Evolutionary conservation across 148 eudicot species (phyloP).

Genomic region (Spergularia bocconei): DNA sequence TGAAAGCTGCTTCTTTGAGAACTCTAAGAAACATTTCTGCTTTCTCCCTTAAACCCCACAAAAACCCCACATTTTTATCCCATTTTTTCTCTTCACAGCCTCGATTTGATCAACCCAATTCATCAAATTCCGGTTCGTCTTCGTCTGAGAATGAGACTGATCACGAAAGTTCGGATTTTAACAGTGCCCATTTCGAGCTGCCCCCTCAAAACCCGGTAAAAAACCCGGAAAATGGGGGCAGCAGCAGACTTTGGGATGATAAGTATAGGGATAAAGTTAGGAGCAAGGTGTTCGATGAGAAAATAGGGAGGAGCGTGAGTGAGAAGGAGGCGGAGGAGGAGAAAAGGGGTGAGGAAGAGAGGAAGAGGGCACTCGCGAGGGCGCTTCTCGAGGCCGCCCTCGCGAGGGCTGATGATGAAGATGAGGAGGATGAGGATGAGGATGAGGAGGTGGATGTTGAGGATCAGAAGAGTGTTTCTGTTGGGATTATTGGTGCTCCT

Average conservation of each 20-base stretch:
- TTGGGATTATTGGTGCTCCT: slow-evolving; percentile 96
- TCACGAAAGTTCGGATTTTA: slow-evolving; percentile 43
- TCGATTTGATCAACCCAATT: slow-evolving; percentile 27
- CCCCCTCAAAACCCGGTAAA: slow-evolving; percentile 29
- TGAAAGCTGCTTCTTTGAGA: slow-evolving; percentile 55
- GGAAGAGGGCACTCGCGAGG: slow-evolving; percentile 52
- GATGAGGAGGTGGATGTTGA: slow-evolving; percentile 55
- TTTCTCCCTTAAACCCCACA: slow-evolving; percentile 25
- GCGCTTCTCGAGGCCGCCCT: slow-evolving; percentile 65
- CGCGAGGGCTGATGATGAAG: slow-evolving; percentile 40
- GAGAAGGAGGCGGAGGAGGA: slow-evolving; percentile 27
- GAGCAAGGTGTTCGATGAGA: slow-evolving; percentile 52
- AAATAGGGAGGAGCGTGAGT: slow-evolving; percentile 19
- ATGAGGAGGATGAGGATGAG: slow-evolving; percentile 38
- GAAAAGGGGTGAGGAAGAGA: slow-evolving; percentile 29
- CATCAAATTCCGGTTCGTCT: slow-evolving; percentile 27
- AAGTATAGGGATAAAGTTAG: slow-evolving; percentile 59
- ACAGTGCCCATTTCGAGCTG: slow-evolving; percentile 50
- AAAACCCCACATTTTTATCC: slow-evolving; percentile 24
- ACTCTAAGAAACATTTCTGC: slow-evolving; percentile 29
- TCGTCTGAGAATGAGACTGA: slow-evolving; percentile 38
- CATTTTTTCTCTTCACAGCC: slow-evolving; percentile 47
- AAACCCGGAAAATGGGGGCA: slow-evolving; percentile 1
- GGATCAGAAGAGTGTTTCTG: slow-evolving; percentile 73
- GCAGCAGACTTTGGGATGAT: slow-evolving; percentile 53